Evolutionary conservation across 2,329 filamentous ascomycete species (phyloP).

Genomic region (Pyrenochaeta sp.): DNA sequence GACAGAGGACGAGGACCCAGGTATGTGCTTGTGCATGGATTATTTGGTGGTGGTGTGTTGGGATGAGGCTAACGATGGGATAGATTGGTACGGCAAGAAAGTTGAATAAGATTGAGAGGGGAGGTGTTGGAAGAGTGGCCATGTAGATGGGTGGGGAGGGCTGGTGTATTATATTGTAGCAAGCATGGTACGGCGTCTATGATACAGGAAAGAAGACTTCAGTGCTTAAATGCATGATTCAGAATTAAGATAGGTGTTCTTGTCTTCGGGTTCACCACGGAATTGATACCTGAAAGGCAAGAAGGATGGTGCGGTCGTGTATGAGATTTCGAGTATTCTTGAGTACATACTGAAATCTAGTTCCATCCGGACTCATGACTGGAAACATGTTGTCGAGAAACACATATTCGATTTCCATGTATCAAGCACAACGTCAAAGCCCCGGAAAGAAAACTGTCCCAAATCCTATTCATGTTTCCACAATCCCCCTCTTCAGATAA

Average conservation of each 20-base stretch:
- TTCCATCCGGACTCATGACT: too few relatives aligned
- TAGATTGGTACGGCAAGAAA: constrained; percentile 66
- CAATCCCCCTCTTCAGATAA: too few relatives aligned
- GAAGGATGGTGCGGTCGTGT: too few relatives aligned
- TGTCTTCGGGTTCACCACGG: not conserved
- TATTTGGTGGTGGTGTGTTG: constrained; percentile 16
- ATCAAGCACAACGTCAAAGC: too few relatives aligned
- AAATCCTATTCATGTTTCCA: too few relatives aligned
- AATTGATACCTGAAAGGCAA: too few relatives aligned
- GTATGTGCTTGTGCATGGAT: constrained; percentile 47
- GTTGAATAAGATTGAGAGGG: constrained; percentile 66
- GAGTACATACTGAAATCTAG: too few relatives aligned
- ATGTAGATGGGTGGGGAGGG: constrained; percentile 25
- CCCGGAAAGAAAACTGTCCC: too few relatives aligned
- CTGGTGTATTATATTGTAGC: constrained; percentile 39
- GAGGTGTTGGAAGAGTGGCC: constrained; percentile 44
- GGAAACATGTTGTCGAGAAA: too few relatives aligned
- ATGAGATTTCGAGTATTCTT: too few relatives aligned
- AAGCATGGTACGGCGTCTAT: constrained; percentile 19
- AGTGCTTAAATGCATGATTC: too few relatives aligned
- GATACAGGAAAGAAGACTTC: constrained; percentile 4
- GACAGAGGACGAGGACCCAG: constrained; percentile 85
- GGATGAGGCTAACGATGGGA: constrained; percentile 16
- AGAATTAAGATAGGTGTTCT: not conserved
- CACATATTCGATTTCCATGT: too few relatives aligned